Base-by-base conservation (phyloP, 768 basidiomycete genomes). In the Hypholoma sublateritium region DNA sequence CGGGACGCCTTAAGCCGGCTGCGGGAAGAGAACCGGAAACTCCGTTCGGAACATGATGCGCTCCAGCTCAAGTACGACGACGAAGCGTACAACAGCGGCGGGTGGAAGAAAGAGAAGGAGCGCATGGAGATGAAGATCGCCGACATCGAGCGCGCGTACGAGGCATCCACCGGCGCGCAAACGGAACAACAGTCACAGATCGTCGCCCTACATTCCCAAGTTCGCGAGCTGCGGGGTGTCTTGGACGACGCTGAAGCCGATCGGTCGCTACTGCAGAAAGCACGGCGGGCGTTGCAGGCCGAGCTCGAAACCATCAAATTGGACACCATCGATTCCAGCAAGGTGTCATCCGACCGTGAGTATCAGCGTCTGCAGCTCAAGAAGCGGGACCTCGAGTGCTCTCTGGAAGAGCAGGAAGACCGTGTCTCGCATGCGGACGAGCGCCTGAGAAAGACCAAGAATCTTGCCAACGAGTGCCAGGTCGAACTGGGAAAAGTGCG, bases 51-150 rank as follows among this genome's bases (percentile, higher is more conserved):
- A 57, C 83, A 86, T 50, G 89, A 91, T 55, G 83, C 88, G 35
- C 78, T 93, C 4, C 88, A 90, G 62, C 71, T 89, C 34, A 81
- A 83, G 37, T 86, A 84, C 61, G 88, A 92, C 58, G 88, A 91
- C 59, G 91, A 92, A 64, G 79, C 88, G 22, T 89, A 87, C 69
- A 88, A 82, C 55, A 86, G 88, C 46, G 81, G 85, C 13, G 83
- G 87, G 4, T 93, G 91, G 93, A 88, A 88, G 74, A 89, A 90
- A 66, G 92, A 95, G 74, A 91, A 86, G 69, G 91, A 93, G 57
- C 87, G 90, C 11, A 75, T 93, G 73, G 91, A 94, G 59, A 88
- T 83, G 51, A 93, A 91, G 80, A 91, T 94, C 53, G 69, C 68
- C 4, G 89, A 93, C 68, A 66, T 92, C 56, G 86, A 82, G 22